Evolutionary conservation across 2,329 filamentous ascomycete species (phyloP).

Genomic region (Beauveria sp.): DNA sequence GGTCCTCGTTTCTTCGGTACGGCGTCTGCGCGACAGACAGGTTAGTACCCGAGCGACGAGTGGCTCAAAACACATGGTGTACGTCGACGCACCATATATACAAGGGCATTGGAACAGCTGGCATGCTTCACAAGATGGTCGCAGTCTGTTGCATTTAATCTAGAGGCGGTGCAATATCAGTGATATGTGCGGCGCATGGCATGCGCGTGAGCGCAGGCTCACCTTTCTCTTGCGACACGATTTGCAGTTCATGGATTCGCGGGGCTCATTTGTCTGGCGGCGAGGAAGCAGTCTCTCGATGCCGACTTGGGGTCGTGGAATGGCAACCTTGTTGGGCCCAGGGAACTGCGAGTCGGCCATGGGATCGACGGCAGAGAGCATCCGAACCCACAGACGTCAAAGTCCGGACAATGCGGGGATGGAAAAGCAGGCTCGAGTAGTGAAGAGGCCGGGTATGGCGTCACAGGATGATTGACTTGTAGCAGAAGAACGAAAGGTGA

Average conservation of each 20-base stretch:
- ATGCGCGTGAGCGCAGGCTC: constrained; percentile 19
- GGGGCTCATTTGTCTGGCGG: constrained; percentile 64
- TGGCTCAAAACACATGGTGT: not conserved
- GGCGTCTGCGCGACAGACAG: constrained; percentile 51
- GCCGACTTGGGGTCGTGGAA: constrained; percentile 70
- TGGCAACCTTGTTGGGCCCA: constrained; percentile 41
- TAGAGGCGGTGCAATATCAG: constrained; percentile 28
- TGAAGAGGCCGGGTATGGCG: not conserved
- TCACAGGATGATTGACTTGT: not conserved
- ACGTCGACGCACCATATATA: constrained; percentile 62
- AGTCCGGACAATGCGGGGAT: not conserved
- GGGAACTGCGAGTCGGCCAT: constrained; percentile 25
- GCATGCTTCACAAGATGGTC: constrained; percentile 80
- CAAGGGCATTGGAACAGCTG: constrained; percentile 84
- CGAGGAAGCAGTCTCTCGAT: constrained; percentile 71
- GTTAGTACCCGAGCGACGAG: not conserved
- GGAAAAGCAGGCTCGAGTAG: not conserved
- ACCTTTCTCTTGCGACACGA: constrained; percentile 91
- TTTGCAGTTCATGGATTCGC: constrained; percentile 94
- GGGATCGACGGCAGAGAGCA: constrained; percentile 5
- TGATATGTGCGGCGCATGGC: not conserved
- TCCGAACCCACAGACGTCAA: not conserved
- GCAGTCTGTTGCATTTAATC: constrained; percentile 88
- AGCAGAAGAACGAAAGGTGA: not conserved
- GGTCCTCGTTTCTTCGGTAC: constrained; percentile 84